Percentiles rank a stretch among this genome's conserved stretches.
Evolutionary conservation across 2,329 filamentous ascomycete species (phyloP).

Genomic region (Fusarium marasasianum): DNA sequence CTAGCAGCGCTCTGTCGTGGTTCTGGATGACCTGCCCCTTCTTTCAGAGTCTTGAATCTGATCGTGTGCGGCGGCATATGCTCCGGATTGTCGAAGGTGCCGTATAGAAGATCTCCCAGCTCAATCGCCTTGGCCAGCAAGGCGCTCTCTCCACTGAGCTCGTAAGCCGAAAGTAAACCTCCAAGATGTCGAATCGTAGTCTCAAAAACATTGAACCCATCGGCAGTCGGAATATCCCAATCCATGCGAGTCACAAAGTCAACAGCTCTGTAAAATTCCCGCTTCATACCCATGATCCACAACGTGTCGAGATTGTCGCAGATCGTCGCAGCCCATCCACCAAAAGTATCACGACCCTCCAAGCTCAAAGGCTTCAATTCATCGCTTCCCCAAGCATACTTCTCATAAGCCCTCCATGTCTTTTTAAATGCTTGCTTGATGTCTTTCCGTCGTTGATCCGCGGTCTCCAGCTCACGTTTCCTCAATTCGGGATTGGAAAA

Average conservation of each 20-base stretch:
- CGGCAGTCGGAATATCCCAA: conserved; percentile 59
- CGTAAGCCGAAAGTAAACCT: conserved; percentile 72
- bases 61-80: conserved; percentile 65
- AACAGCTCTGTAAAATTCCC: conserved; percentile 70
- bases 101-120: conserved; percentile 69
- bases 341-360: conserved; percentile 61
- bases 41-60: conserved; percentile 52
- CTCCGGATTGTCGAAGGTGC: conserved; percentile 72
- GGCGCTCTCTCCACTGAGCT: conserved; percentile 65
- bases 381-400: conserved; percentile 68
- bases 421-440: conserved; percentile 60
- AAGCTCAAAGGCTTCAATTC: conserved; percentile 66
- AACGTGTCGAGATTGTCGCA: conserved; percentile 71
- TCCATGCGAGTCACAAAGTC: conserved; percentile 55
- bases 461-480: conserved; percentile 11
- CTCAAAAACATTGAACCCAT: conserved; percentile 70
- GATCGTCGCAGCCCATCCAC: conserved; percentile 70
- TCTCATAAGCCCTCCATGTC: conserved; percentile 67
- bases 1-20: conserved; percentile 41
- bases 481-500: conserved; percentile 26
- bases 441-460: conserved; percentile 42
- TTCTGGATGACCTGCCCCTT: conserved; percentile 47
- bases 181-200: conserved; percentile 75
- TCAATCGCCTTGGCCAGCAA: conserved; percentile 69
- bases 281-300: conserved; percentile 72